Evolutionary conservation across 2,329 filamentous ascomycete genomes (phyloP), one percentile per base, ranked within the genome.

Genomic region (Calycina herbarum): DNA sequence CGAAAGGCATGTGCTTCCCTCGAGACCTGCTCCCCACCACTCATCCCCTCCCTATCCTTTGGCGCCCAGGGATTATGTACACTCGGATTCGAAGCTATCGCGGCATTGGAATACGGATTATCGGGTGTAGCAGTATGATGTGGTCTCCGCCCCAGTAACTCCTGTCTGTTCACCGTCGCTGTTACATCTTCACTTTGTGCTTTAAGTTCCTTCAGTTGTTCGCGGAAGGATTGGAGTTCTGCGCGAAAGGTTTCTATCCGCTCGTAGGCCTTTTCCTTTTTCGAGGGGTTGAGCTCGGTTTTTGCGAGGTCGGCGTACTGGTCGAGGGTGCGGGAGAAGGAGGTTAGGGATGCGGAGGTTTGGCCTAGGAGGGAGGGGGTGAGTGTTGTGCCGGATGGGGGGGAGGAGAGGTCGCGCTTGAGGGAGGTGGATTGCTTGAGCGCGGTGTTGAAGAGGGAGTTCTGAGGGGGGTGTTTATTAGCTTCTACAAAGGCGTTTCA

Each of bases 231-330:
- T 61, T 88, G 80, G 2, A 98, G 85, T 75, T 98, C 94, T 56
- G 84, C 79, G 66, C 92, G 89, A 79, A 99, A 99, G 73, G 88
- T 92, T 78, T 91, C 91, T 66, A 97, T 84, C 57, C 95, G 87
- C 76, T 96, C 93, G 69, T 87, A 83, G 0, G 94, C 95, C 76
- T 98, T 97, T 67, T 95, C 90, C 72, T 96, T 92, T 79, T 98
- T 99, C 66, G 92, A 90, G 4, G 91, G 86, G 64, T 96, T 94
- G 38, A 97, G 87, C 78, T 99, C 95, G 73, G 94, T 91, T 70
- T 92, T 91, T 0, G 94, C 90, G 35, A 96, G 87, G 64, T 86
- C 85, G 74, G 90, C 87, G 82, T 99, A 99, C 76, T 97, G 94
- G 80, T 97, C 94, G 70, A 99, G 85, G 0, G 93, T 96, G 67